Base-by-base conservation (phyloP, 352 stramenopile genomes). In the Phytophthora europaea region DNA sequence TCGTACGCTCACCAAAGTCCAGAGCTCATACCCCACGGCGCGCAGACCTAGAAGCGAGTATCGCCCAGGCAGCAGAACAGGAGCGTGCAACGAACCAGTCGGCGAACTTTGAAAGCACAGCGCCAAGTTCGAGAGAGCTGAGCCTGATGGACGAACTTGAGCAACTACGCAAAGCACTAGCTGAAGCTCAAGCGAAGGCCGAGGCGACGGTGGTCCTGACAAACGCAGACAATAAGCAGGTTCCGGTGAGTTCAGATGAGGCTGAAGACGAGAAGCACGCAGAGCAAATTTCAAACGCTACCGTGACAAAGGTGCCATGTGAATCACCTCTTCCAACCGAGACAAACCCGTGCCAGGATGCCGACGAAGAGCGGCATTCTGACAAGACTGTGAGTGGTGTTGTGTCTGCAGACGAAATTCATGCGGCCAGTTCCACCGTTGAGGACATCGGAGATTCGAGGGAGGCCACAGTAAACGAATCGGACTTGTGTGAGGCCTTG, bases 121-220 rank as follows among this genome's bases (percentile, higher is more conserved):
- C 20, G 9, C 48, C 65, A 31, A 81, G 43, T 31, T 55, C 71
- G 20, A 84, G 80, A 40, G 80, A 89, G 16, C 52, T 77, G 34
- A 64, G 58, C 1, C 64, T 88, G 31, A 65, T 76, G 34, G 72
- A 70, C 1, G 72, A 88, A 47, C 57, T 86, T 18, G 69, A 56
- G 36, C 65, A 72, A 6, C 36, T 89, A 34, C 67, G 67, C 6
- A 73, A 77, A 45, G 78, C 82, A 18, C 50, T 89, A 4, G 70
- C 67, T 43, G 73, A 80, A 68, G 54, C 63, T 6, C 52, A 75
- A 26, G 50, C 56, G 1, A 75, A 75, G n/a, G 40, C 54, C 6
- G n/a, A 51, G n/a, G 38, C 20, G 7, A 2, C 23, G 8, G 10
- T 20, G 28, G n/a, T 33, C 20, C 8, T 12, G 58, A 20, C 38